Evolutionary conservation across 2,329 filamentous ascomycete species (phyloP), one percentile per base, ranked within the genome.

Genomic region (Coniochaeta sp.): DNA sequence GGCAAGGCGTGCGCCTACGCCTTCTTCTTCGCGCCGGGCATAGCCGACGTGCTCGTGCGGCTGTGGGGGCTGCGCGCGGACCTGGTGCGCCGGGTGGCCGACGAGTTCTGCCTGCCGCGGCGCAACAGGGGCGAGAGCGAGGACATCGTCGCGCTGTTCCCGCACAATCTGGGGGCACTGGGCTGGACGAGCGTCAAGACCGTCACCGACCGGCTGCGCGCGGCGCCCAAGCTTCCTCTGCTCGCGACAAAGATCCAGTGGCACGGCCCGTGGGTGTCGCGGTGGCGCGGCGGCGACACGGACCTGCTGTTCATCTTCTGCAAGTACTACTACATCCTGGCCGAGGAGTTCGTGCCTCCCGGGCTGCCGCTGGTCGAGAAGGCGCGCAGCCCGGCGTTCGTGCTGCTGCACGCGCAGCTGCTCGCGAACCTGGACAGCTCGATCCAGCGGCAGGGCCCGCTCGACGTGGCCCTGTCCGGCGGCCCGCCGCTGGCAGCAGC

Each of bases 1-100:
- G 93, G 91, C 62, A 96, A 95, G 74, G 90, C 91, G 4, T 93
- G 90, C 69, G 92, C 93, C 1, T 96, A 96, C 72, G 92, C 91
- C 32, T 96, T 96, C 73, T 95, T 93, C 75, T 97, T 96, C 68
- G 93, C 90, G 30, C 91, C 91, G 0, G 91, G 91, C 4, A 84
- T 96, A 59, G 89, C 91, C 8, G 91, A 96, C 68, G 84, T 96
- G 57, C 79, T 96, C 56, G 84, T 93, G 28, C 85, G 91, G 17
- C 77, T 96, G 5, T 96, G 93, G 92, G 85, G 84, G 40, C 79
- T 91, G 22, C 84, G 86, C 2, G 77, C 87, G 3, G 86, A 87
- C 60, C 77, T 86, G 47, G 81, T 96, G 68, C 85, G 89, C 63
- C 86, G 91, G 26, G 82, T 91, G 1, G 81, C 91, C 9, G 82